A percentile compares a stretch with the other conserved stretches of the same genome.
phyloP scores from a whole-genome alignment of 2,329 filamentous ascomycete species.

The Leptoxyphium fumago region DNA sequence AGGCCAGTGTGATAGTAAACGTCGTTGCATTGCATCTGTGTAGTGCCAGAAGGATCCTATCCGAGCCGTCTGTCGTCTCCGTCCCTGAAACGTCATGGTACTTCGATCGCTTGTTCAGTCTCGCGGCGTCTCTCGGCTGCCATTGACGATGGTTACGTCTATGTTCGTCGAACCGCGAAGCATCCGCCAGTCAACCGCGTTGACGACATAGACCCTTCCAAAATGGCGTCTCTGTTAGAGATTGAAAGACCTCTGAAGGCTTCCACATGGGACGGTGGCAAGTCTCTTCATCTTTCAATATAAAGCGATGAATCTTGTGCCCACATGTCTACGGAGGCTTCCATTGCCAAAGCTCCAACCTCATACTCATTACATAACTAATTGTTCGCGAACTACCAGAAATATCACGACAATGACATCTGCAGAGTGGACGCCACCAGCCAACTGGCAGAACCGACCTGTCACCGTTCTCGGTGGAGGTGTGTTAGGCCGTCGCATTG shows the following conservation, averaged over 20 bases:
- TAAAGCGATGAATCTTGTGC: background rate
- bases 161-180: background rate
- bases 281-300: background rate
- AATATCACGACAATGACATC: background rate
- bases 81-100: too few relatives aligned
- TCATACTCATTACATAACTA: background rate
- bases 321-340: background rate
- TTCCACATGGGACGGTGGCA: too few relatives aligned
- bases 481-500: constrained; percentile 30
- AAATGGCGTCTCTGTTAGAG: too few relatives aligned
- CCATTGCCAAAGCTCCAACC: background rate
- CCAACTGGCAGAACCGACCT: constrained; percentile 12
- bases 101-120: too few relatives aligned
- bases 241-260: too few relatives aligned
- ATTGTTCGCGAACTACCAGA: background rate
- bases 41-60: too few relatives aligned
- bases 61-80: too few relatives aligned
- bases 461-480: constrained; percentile 29
- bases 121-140: too few relatives aligned
- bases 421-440: constrained; percentile 2
- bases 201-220: background rate
- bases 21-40: too few relatives aligned
- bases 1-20: too few relatives aligned
- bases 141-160: too few relatives aligned
- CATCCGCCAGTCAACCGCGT: background rate